Conservation (phyloP, 2,329 filamentous ascomycete species). For the Ophiostoma quercus region DNA sequence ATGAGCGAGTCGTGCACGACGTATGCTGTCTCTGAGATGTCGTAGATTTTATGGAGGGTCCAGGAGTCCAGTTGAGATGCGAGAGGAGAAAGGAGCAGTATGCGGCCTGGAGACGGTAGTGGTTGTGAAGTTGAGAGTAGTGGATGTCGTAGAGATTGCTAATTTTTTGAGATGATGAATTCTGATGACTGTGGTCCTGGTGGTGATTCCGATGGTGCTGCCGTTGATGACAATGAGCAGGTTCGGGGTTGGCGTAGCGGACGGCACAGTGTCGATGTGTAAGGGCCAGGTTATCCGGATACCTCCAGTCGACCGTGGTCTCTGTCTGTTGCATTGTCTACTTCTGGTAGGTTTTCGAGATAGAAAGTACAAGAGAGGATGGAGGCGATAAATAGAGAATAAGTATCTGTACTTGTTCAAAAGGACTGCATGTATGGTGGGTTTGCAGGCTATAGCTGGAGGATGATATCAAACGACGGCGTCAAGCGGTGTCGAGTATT, state of each 20-base stretch:
- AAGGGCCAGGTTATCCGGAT: slow-evolving; percentile 18
- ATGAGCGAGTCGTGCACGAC: slow-evolving; percentile 4
- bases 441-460: background rate
- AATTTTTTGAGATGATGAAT: background rate
- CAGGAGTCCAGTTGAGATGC: background rate
- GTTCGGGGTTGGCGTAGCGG: background rate
- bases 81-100: slow-evolving; percentile 12
- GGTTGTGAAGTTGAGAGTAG: background rate
- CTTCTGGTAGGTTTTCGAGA: background rate
- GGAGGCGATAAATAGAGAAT: background rate
- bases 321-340: slow-evolving; percentile 24
- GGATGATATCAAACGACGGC: background rate
- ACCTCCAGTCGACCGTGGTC: slow-evolving; percentile 19
- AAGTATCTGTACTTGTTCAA: background rate
- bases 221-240: background rate
- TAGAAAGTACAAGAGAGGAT: background rate
- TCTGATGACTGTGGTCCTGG: background rate
- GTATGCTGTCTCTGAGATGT: slow-evolving; percentile 12
- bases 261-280: background rate
- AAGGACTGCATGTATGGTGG: background rate
- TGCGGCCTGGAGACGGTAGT: background rate
- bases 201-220: background rate
- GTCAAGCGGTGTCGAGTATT: background rate
- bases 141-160: background rate
- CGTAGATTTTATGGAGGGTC: background rate